Evolutionary conservation across 176 grass and related monocot genomes (phyloP), one percentile per base, ranked within the genome.

Genomic region (Chrysopogon serrulatus): DNA sequence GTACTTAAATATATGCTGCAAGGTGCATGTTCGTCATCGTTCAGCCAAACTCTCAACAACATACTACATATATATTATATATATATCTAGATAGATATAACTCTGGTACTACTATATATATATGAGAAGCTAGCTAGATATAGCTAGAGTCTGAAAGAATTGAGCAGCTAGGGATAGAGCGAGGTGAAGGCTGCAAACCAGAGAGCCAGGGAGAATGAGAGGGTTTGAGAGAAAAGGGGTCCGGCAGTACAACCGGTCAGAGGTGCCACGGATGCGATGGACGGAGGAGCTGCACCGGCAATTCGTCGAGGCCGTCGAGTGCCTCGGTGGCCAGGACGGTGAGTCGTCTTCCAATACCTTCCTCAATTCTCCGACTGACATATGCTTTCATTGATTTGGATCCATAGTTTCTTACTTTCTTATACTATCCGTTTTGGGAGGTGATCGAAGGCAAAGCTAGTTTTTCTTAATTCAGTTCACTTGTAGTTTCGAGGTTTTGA

Each of bases 171-270:
- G 53, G 45, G 57, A 92, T 6, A 6, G 45, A 49, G 17, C 27
- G 26, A 71, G 42, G 40, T 28, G 73, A 63, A 48, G 76, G 62
- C 31, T 57, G 68, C 26, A 41, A 56, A 72, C 7, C 4, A 42
- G 43, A 63, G 53, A 14, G 45, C 27, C 47, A 57, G 33, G 19
- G 65, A 77, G 23, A 37, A 92, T 94, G 83, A 82, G 83, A 79
- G 87, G 93, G 21, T 85, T 85, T 19, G 88, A 94, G 56, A 94
- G 86, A 82, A 92, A 84, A 79, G 89, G 89, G 45, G 78, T 94
- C 41, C 87, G 96, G 87, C 93, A 91, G 69, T 99, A 99, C 91
- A 94, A 87, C 90, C 77, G 96, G 11, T 96, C 96, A 4, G 91
- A 94, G 18, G 69, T 77, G 40, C 93, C 91, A 5, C 91, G 96